These are phyloP conservation scores for Pseudonitzschia pungens DNA, from an alignment of 108 stramenopile species.

Conservation along the genomic window DNA sequence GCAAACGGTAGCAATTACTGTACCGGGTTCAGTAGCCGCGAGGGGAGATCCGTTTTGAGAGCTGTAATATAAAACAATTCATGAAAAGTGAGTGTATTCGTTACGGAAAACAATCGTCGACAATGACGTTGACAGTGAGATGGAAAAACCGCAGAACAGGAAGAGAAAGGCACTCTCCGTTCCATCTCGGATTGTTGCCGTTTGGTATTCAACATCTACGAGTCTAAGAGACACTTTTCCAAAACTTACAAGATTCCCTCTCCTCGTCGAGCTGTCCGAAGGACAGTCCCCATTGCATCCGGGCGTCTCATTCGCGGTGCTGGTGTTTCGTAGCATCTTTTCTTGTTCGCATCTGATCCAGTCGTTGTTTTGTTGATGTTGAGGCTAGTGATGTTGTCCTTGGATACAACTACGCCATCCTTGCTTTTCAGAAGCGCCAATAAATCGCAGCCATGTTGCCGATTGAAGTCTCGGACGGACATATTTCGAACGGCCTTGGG, in stretches of 20 bases:
- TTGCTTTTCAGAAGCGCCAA: conserved; percentile 49
- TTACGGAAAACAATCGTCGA: too few species aligned
- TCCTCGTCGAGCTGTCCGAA: conserved; percentile 66
- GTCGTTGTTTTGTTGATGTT: background rate
- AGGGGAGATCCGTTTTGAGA: conserved; percentile 74
- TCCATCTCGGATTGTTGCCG: background rate
- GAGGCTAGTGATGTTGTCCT: background rate
- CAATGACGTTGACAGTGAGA: background rate
- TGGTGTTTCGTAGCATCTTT: conserved; percentile 32
- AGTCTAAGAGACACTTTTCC: background rate
- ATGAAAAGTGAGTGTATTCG: background rate
- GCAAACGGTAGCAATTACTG: conserved; percentile 69
- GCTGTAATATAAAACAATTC: conserved; percentile 25
- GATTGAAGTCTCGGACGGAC: conserved; percentile 71
- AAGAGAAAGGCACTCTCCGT: background rate
- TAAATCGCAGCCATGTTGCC: conserved; percentile 52
- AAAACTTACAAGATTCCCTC: conserved; percentile 57
- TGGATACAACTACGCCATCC: conserved; percentile 27
- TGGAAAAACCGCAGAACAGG: background rate
- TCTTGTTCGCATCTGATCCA: conserved; percentile 22
- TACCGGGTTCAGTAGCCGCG: conserved; percentile 55
- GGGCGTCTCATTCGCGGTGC: conserved; percentile 36
- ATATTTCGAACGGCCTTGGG: conserved; percentile 53
- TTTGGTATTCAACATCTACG: background rate
- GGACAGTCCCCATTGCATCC: conserved; percentile 7